phyloP scores from a whole-genome alignment of 768 basidiomycete species.

The Podaxis sp. region DNA sequence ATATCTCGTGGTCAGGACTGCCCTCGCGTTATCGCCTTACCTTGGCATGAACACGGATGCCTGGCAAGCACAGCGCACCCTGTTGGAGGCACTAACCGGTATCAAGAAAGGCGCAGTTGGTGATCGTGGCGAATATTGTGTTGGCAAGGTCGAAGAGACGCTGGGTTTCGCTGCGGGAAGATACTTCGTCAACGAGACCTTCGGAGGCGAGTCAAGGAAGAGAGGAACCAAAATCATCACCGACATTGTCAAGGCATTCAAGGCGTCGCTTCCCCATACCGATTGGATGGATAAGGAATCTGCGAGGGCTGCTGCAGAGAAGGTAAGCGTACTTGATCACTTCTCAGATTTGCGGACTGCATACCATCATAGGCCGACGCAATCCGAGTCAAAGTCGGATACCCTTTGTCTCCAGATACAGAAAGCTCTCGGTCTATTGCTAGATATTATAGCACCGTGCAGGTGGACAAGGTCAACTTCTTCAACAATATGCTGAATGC shows the following conservation, averaged over 20 bases:
- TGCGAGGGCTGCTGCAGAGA: slow-evolving; percentile 76
- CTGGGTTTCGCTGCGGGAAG: slow-evolving; percentile 90
- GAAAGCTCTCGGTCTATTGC: slow-evolving; percentile 61
- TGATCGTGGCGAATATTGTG: slow-evolving; percentile 82
- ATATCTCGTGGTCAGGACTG: slow-evolving; percentile 80
- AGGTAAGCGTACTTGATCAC: slow-evolving; percentile 40
- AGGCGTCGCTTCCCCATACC: slow-evolving; percentile 64
- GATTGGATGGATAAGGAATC: slow-evolving; percentile 92
- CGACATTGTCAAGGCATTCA: slow-evolving; percentile 74
- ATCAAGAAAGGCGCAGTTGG: slow-evolving; percentile 83
- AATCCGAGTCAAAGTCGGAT: slow-evolving; percentile 90
- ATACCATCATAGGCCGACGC: slow-evolving; percentile 55
- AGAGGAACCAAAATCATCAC: slow-evolving; percentile 83
- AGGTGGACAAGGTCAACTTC: slow-evolving; percentile 64
- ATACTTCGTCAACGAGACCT: slow-evolving; percentile 84
- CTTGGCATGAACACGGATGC: slow-evolving; percentile 74
- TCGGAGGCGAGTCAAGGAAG: slow-evolving; percentile 70
- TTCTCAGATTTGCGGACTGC: slow-evolving; percentile 4
- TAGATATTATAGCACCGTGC: slow-evolving; percentile 69
- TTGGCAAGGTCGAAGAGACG: slow-evolving; percentile 61
- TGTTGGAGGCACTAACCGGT: slow-evolving; percentile 74
- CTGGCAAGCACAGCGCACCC: slow-evolving; percentile 67
- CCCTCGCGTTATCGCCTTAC: slow-evolving; percentile 60
- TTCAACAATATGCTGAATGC: slow-evolving; percentile 80
- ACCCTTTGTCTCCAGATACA: slow-evolving; percentile 84